These are phyloP conservation scores for Solanum gandarillasii DNA, from an alignment of 257 asterid species.

Conservation along the genomic window DNA sequence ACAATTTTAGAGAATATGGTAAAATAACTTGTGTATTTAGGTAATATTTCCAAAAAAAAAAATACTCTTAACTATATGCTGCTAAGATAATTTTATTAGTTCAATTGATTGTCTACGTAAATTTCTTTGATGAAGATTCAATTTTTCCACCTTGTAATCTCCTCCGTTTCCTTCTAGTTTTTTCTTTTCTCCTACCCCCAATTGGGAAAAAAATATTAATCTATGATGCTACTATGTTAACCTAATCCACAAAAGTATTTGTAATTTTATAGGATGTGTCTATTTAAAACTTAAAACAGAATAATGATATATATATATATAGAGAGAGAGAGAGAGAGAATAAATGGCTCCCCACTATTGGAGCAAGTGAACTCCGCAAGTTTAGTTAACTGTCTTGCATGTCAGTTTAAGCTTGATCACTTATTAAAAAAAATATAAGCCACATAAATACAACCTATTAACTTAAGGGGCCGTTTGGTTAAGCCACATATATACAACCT, in stretches of 20 bases:
- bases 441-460: background rate
- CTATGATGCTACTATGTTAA: background rate
- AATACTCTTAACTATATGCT: background rate
- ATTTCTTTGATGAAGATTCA: background rate
- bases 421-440: background rate
- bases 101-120: too few species aligned
- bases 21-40: too few species aligned
- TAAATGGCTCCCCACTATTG: background rate
- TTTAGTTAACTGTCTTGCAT: background rate
- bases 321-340: background rate
- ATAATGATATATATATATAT: background rate
- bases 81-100: background rate
- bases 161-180: background rate
- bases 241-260: background rate
- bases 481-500: background rate
- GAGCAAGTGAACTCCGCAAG: too few species aligned
- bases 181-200: background rate
- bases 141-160: too few species aligned
- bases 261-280: background rate
- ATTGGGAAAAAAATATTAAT: too few species aligned
- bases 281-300: conserved; percentile 8
- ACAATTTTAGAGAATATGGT: too few species aligned
- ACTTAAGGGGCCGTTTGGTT: too few species aligned
- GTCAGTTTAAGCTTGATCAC: background rate
- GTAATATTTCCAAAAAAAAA: too few species aligned